Evolutionary conservation across 192 early-diverging fungal genomes (phyloP), one percentile per base, ranked within the genome.

Genomic region (Coemansia sp.): DNA sequence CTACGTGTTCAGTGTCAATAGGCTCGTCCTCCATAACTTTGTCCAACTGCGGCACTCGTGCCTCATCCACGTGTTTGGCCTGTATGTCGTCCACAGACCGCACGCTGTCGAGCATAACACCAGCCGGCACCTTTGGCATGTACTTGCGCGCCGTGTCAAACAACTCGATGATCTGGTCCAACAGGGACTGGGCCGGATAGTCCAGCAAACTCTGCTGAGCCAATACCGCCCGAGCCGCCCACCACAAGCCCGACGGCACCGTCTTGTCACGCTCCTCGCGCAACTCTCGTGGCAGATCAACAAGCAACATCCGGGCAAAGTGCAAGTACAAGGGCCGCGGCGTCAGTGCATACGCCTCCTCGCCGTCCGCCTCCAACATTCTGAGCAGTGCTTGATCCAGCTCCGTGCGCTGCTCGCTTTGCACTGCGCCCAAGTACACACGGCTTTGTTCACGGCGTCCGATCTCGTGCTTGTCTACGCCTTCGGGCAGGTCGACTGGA

Each of bases 311-410:
- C 14, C 81, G 73, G 0, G 94, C 87, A 36, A 93, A 70, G 25
- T 78, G 64, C 55, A 98, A 66, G 49, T 89, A 87, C 50, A 89
- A 61, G 5, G 91, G 85, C 10, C 83, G 68, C 7, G 86, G 84
- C 0, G 92, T 84, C 40, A 96, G 78, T 47, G 87, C 85, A 69
- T 95, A 98, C 10, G 86, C 87, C 21, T 92, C 87, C 74, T 96
- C 96, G 52, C 90, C 88, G 60, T 95, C 96, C 10, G 77, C 84
- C 47, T 85, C 76, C 28, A 96, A 81, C 5, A 68, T 56, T 25
- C 79, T 60, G 0, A 92, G 56, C 14, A 80, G 58, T 24, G 24
- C 55, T 10, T 34, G 66, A 23, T 80, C 72, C 21, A 80, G 67
- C 34, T 28, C 8, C 5, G 44, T 40, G 44, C 72, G 68, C 63